Evolutionary conservation across 495 filamentous ascomycete genomes (phyloP).

Genomic region (Aspergillus asperescens): DNA sequence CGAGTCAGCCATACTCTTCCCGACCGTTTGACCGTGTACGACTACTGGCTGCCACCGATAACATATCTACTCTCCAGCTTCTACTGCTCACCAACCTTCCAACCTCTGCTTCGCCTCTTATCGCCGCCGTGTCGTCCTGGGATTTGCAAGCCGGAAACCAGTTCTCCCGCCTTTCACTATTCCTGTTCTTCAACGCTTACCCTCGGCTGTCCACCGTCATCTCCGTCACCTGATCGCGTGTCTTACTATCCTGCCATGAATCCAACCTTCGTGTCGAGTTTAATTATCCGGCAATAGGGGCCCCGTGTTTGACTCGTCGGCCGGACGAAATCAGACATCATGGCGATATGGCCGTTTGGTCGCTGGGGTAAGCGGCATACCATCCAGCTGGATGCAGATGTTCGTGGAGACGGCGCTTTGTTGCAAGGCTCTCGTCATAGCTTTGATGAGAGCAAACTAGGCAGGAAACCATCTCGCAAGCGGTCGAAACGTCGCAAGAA

Average conservation of each 20-base stretch:
- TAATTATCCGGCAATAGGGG: constrained; percentile 17
- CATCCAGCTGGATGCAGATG: constrained; percentile 39
- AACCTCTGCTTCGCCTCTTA: constrained; percentile 6
- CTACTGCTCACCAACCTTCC: not conserved
- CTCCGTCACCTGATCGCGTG: constrained; percentile 14
- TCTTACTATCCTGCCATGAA: constrained; percentile 24
- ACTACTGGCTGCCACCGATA: constrained; percentile 6
- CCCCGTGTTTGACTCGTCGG: constrained; percentile 42
- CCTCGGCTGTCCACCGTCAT: constrained; percentile 6
- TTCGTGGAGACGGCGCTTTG: constrained; percentile 24
- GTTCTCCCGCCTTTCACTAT: not conserved
- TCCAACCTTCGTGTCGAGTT: constrained; percentile 23
- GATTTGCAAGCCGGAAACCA: constrained; percentile 10
- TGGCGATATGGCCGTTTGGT: constrained; percentile 77
- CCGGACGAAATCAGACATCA: constrained; percentile 34
- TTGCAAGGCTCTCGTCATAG: constrained; percentile 28
- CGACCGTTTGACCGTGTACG: constrained; percentile 14
- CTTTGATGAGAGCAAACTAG: constrained; percentile 18
- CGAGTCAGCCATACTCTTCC: constrained; percentile 19
- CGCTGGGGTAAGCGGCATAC: constrained; percentile 54
- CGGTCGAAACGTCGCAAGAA: constrained; percentile 37
- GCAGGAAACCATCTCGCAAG: constrained; percentile 40
- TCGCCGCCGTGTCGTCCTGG: constrained; percentile 1
- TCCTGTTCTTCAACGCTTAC: constrained; percentile 2
- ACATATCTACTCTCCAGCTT: not conserved